A percentile compares a stretch with the other conserved stretches of the same genome.
Conservation (phyloP, 371 early-diverging fungal species). For the Catenaria anguillulae region DNA sequence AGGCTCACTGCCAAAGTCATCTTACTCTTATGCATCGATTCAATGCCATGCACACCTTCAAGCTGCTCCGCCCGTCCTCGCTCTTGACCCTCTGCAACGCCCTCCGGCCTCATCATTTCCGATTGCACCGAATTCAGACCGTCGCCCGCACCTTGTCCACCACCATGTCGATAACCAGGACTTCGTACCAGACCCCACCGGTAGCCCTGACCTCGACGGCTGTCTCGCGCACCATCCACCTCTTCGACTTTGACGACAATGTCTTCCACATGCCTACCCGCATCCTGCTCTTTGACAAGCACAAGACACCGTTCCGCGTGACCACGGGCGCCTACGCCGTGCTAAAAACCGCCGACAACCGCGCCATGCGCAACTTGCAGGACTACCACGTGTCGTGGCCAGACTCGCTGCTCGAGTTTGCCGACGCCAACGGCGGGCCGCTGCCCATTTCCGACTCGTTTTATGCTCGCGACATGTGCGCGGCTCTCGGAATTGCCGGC, state of each 20-base stretch:
- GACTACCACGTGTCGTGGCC: background rate
- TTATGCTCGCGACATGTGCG: background rate
- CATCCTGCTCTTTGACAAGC: background rate
- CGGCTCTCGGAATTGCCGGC: background rate
- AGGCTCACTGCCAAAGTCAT: no score
- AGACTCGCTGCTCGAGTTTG: slow-evolving; percentile 3
- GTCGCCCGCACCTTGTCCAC: no score
- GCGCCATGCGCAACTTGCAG: background rate
- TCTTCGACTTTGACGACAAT: slow-evolving; percentile 4
- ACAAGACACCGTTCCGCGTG: background rate
- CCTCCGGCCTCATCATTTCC: no score
- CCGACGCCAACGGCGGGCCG: background rate
- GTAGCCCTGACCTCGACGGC: no score
- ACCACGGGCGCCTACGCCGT: slow-evolving; percentile 2
- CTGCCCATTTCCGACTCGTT: background rate
- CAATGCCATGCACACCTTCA: no score
- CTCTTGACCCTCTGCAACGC: no score
- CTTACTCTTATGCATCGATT: no score
- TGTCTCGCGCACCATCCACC: background rate
- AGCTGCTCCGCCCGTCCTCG: no score
- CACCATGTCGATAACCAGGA: no score
- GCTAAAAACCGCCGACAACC: background rate
- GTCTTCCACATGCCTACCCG: background rate
- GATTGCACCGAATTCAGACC: no score
- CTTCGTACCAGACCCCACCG: no score